phyloP scores from a whole-genome alignment of 495 filamentous ascomycete genomes.

The Penicillium argentinense region DNA sequence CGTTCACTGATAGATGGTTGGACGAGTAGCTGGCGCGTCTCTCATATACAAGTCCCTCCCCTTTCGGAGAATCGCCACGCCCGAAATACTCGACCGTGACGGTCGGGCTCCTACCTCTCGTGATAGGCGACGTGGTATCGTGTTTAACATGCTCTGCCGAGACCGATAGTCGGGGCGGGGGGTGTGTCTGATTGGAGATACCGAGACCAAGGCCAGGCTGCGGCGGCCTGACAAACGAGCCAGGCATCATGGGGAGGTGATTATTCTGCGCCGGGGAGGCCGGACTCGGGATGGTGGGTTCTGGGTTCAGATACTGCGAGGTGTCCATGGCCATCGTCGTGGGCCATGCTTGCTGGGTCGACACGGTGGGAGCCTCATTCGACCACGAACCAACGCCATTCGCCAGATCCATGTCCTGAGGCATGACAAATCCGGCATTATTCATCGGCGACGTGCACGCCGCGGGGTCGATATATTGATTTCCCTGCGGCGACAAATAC shows the following conservation, averaged over 20 bases:
- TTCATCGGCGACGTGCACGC: constrained; percentile 14
- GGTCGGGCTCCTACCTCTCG: constrained; percentile 42
- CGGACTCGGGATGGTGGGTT: constrained; percentile 14
- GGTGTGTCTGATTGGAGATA: constrained; percentile 5
- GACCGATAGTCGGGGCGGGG: constrained; percentile 21
- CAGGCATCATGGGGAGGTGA: background rate
- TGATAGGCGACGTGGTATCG: constrained; percentile 18
- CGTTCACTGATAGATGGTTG: constrained; percentile 39
- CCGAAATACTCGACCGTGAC: constrained; percentile 46
- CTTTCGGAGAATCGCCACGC: constrained; percentile 50
- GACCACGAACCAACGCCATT: constrained; percentile 8
- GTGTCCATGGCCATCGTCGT: constrained; percentile 6
- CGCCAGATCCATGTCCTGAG: constrained; percentile 20
- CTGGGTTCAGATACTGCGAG: constrained; percentile 15
- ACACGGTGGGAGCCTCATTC: background rate
- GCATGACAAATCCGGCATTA: constrained; percentile 11
- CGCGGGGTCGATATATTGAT: constrained; percentile 9
- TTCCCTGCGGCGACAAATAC: constrained; percentile 14
- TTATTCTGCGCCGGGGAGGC: background rate
- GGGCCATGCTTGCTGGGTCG: constrained; percentile 6
- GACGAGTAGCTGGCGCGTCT: constrained; percentile 38
- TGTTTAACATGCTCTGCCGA: constrained; percentile 21
- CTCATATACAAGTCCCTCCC: constrained; percentile 18
- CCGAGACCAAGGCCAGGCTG: constrained; percentile 10
- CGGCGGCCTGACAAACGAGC: background rate